Evolutionary conservation across 371 early-diverging fungal genomes (phyloP).

Genomic region (Syncephalastrum sp.): DNA sequence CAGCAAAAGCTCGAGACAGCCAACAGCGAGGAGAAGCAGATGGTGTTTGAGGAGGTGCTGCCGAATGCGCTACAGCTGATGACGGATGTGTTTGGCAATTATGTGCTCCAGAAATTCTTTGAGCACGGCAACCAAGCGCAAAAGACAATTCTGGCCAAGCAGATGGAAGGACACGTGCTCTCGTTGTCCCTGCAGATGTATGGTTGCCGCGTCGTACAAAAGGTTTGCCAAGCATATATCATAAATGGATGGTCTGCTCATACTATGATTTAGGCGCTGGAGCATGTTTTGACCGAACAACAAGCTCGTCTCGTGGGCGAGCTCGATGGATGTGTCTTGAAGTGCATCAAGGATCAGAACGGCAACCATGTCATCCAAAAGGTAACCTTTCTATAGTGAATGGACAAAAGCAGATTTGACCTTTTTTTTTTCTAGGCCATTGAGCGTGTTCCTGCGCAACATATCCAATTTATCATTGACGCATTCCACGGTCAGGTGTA

Average conservation of each 20-base stretch:
- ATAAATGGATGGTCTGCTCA: not conserved
- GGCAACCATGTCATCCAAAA: constrained; percentile 99
- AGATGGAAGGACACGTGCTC: constrained; percentile 95
- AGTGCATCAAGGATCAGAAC: constrained; percentile 99
- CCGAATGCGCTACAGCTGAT: constrained; percentile 94
- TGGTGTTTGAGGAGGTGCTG: constrained; percentile 96
- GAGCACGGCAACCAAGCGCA: constrained; percentile 91
- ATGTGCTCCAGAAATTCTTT: constrained; percentile 99
- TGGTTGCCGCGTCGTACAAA: constrained; percentile 99
- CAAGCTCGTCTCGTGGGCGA: constrained; percentile 93
- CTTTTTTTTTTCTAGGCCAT: constrained; percentile 69
- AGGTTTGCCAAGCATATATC: constrained; percentile 28
- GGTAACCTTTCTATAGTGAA: constrained; percentile 5
- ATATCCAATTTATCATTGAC: constrained; percentile 95
- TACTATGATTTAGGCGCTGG: constrained; percentile 69
- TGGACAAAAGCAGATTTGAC: not conserved
- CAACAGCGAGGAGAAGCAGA: constrained; percentile 91
- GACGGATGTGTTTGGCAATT: constrained; percentile 99
- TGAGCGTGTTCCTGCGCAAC: constrained; percentile 91
- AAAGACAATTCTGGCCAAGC: constrained; percentile 82
- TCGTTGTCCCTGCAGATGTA: constrained; percentile 99
- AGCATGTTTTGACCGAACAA: constrained; percentile 86
- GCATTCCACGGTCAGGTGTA: constrained; percentile 98
- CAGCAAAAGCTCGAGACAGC: constrained; percentile 98
- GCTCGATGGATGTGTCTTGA: constrained; percentile 92